These are phyloP conservation scores for Nepenthes alata DNA, from an alignment of 179 eudicot genomes.

Conservation along the genomic window DNA sequence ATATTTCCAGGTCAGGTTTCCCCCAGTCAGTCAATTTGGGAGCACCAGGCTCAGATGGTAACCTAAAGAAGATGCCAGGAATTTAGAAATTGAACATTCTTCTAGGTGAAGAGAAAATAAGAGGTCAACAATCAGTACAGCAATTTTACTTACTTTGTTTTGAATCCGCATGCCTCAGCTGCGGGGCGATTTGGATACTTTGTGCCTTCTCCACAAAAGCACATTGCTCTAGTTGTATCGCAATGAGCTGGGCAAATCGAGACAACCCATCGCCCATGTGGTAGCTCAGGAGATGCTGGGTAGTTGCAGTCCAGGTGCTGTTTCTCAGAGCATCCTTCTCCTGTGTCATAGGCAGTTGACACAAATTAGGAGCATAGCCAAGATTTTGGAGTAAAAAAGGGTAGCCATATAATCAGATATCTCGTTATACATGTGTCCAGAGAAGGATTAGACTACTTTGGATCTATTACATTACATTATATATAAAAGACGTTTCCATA, in stretches of 20 bases:
- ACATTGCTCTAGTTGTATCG: slow-evolving; percentile 84
- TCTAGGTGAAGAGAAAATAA: not conserved
- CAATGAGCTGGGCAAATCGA: slow-evolving; percentile 82
- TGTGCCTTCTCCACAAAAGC: slow-evolving; percentile 94
- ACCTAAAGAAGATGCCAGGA: slow-evolving; percentile 22
- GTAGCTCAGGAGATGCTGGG: slow-evolving; percentile 48
- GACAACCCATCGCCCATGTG: slow-evolving; percentile 82
- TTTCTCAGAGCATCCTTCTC: slow-evolving; percentile 61
- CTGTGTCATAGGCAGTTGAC: slow-evolving; percentile 28
- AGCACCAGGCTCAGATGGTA: slow-evolving; percentile 44
- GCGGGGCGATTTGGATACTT: slow-evolving; percentile 89
- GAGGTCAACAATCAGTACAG: not conserved
- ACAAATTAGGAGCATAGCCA: not conserved
- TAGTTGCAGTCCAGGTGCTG: slow-evolving; percentile 55
- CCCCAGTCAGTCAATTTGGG: slow-evolving; percentile 47
- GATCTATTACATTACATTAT: too few species aligned
- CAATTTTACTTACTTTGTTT: slow-evolving; percentile 38
- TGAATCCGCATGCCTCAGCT: slow-evolving; percentile 82
- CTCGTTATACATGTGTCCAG: too few species aligned
- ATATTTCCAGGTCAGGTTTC: slow-evolving; percentile 50
- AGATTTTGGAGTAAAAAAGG: too few species aligned
- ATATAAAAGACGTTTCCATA: too few species aligned
- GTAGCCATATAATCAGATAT: too few species aligned
- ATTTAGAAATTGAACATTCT: slow-evolving; percentile 3
- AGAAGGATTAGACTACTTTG: too few species aligned